These are phyloP conservation scores for Chytridiales sp. DNA, from an alignment of 371 early-diverging fungal species.

Conservation along the genomic window DNA sequence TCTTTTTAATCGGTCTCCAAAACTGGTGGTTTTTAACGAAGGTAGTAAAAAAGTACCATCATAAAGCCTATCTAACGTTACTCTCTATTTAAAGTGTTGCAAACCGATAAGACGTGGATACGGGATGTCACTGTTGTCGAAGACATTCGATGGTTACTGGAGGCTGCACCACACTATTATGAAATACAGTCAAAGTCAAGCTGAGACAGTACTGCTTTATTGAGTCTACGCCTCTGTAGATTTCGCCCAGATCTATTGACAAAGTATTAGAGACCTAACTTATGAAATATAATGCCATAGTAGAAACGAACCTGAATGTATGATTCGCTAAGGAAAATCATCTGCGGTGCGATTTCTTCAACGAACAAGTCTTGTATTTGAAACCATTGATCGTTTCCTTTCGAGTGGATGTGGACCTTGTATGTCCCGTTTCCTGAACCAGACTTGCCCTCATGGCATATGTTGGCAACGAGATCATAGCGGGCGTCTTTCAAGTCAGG, in stretches of 20 bases:
- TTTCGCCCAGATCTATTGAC: no score
- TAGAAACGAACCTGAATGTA: conserved; percentile 84
- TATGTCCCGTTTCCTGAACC: conserved; percentile 71
- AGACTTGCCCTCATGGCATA: conserved; percentile 85
- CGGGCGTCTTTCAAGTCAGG: conserved; percentile 35
- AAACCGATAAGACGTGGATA: conserved; percentile 73
- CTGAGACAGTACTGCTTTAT: no score
- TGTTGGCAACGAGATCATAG: conserved; percentile 92
- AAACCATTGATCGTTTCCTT: conserved; percentile 89
- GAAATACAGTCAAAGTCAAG: conserved; percentile 21
- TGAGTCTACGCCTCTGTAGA: no score
- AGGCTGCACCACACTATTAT: conserved; percentile 53
- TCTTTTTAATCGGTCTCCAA: conserved; percentile 69
- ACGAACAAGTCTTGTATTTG: conserved; percentile 92
- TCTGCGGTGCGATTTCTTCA: conserved; percentile 90
- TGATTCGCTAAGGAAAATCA: conserved; percentile 89
- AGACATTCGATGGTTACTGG: conserved; percentile 68
- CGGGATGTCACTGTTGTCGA: conserved; percentile 71
- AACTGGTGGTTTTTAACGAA: conserved; percentile 81
- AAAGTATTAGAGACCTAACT: no score
- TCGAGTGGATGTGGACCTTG: conserved; percentile 77
- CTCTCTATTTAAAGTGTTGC: conserved; percentile 51
- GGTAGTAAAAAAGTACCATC: conserved; percentile 34
- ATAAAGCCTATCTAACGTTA: background rate
- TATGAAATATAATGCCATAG: no score